Percentiles rank a stretch among this genome's conserved stretches.
phyloP scores from a whole-genome alignment of 805 yeast genomes.

The Wickerhamiella galacta region DNA sequence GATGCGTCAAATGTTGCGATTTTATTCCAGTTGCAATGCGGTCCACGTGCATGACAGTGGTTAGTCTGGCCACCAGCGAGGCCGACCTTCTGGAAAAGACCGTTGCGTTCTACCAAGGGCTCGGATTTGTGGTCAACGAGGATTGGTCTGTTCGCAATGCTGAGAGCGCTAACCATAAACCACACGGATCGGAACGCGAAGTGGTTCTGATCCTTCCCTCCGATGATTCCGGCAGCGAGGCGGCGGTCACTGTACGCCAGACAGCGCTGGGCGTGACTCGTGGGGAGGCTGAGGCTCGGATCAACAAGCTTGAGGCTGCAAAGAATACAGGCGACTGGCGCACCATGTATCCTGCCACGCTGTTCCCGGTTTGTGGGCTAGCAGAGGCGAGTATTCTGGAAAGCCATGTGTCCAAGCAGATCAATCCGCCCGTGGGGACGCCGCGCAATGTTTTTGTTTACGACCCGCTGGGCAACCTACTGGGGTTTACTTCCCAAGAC shows the following conservation, averaged over 20 bases:
- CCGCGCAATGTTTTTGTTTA: conserved; percentile 62
- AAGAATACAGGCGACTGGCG: conserved; percentile 31
- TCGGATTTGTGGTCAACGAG: conserved; percentile 26
- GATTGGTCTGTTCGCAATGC: conserved; percentile 19
- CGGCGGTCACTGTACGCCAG: conserved; percentile 20
- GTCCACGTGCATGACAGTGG: conserved; percentile 21
- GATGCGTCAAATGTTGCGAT: no score
- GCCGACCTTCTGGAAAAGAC: conserved; percentile 29
- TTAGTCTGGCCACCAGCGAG: conserved; percentile 31
- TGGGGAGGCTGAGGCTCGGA: conserved; percentile 11
- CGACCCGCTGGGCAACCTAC: conserved; percentile 70
- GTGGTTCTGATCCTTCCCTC: conserved; percentile 17
- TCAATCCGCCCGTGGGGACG: conserved; percentile 51
- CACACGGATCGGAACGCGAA: conserved; percentile 17
- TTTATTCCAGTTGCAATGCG: no score
- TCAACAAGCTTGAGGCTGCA: conserved; percentile 10
- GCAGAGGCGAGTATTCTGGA: conserved; percentile 24
- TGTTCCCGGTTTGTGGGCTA: conserved; percentile 30
- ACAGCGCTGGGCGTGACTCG: conserved; percentile 15
- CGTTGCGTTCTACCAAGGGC: conserved; percentile 37
- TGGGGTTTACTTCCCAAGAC: conserved; percentile 47
- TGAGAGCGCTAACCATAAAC: conserved; percentile 11
- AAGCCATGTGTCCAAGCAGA: conserved; percentile 29
- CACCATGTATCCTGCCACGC: conserved; percentile 27
- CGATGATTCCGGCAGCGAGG: conserved; percentile 12